Conservation (phyloP, 1,139 yeast species). For the Hemisphaericaspora subhashii region DNA sequence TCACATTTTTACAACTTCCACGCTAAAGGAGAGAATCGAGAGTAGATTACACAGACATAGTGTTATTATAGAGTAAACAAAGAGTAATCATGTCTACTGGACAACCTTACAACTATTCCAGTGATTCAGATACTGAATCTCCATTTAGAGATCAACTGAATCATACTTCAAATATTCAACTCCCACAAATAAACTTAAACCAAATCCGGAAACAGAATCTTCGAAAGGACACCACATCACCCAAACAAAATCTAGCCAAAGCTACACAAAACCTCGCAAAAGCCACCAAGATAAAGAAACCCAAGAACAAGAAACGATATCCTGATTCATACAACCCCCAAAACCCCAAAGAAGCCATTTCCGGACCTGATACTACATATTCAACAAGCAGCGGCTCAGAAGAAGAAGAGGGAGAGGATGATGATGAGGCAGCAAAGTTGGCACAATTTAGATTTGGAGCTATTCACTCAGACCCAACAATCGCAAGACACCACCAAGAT, state of each 20-base stretch:
- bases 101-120: background rate
- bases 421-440: conserved; percentile 8
- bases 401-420: conserved; percentile 5
- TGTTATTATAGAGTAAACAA: too few relatives aligned
- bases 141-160: background rate
- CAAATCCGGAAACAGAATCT: conserved; percentile 25
- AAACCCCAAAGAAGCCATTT: conserved; percentile 11
- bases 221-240: conserved; percentile 15
- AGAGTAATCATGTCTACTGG: background rate
- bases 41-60: too few relatives aligned
- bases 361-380: conserved; percentile 5
- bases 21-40: too few relatives aligned
- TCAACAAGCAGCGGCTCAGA: conserved; percentile 7
- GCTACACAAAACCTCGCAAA: conserved; percentile 33
- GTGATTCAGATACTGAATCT: conserved; percentile 26
- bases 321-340: conserved; percentile 25
- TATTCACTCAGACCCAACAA: conserved; percentile 5
- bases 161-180: conserved; percentile 24
- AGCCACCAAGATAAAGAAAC: conserved; percentile 21
- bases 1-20: too few relatives aligned
- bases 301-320: conserved; percentile 23
- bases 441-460: conserved; percentile 13
- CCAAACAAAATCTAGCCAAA: conserved; percentile 28
- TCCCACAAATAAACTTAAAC: conserved; percentile 29
- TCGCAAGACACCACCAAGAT: conserved; percentile 2